Evolutionary conservation across 805 yeast genomes (phyloP), one percentile per base, ranked within the genome.

Genomic region (Grigorovia jiainica): DNA sequence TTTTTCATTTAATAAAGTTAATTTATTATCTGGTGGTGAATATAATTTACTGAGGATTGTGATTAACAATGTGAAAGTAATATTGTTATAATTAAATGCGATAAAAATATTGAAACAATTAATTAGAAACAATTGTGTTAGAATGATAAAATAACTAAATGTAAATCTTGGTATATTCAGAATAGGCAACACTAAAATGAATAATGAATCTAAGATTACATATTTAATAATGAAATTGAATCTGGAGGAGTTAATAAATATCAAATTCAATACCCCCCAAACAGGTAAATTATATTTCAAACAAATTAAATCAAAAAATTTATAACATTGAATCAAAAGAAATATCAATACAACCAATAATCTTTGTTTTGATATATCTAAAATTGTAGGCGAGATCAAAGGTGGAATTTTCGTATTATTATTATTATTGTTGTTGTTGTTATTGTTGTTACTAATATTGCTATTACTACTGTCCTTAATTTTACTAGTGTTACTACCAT

Each of bases 351-450:
- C 58, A 3, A 78, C 71, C 42, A 85, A 71, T 29, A 78, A 60
- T 46, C 95, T 67, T 60, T 90, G 98, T 11, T 84, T 76, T 2
- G 85, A 85, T 5, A 75, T 74, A 48, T 87, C 95, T 20, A 89
- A 56, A 2, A 79, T 66, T 6, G 71, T 64, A 13, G 76, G 70
- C 0, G 95, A 85, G 34, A 90, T 77, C 34, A 83, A 63, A 3
- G 79, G 67, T 34, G 49, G 25, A 16, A 35, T 21, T 7, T 31
- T 27, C 7, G n/a, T 27, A 13, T 27, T 27, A 7, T 8, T 27
- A 13, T 27, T 27, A 13, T 27, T 27, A 13, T 6, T 27, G n/a
- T 27, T 27, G 15, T 27, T 13, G n/a, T 3, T 27, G 11, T 27
- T 27, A 6, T 13, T 27, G n/a, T 27, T 27, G 31, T 27, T 10